Evolutionary conservation across 805 yeast species (phyloP), one percentile per base, ranked within the genome.

Genomic region (Hanseniaspora hatyaiensis): DNA sequence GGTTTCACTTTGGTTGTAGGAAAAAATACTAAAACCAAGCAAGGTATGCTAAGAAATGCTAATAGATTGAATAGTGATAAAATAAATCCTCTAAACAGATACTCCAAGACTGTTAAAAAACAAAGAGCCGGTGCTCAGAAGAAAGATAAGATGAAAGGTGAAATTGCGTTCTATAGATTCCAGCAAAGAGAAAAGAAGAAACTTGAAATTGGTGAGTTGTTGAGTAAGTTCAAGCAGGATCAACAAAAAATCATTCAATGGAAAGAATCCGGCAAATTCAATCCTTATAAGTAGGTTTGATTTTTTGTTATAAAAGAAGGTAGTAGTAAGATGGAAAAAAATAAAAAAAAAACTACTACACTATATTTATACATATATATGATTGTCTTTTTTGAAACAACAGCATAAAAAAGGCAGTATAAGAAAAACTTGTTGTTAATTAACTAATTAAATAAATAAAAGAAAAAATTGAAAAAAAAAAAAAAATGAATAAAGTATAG

Each of bases 161-260:
- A 88, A 69, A 72, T 74, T 54, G 97, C 94, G 65, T 92, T 92
- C 70, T 92, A 92, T 70, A 73, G 95, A 57, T 92, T 88, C 76
- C 99, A 92, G 68, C 75, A 92, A 55, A 79, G 99, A 65, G 95
- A 92, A 62, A 75, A 77, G 59, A 89, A 88, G 73, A 92, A 92
- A 70, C 76, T 73, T 53, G 95, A 89, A 64, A 86, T 92, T 84
- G 84, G 85, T 60, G 87, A 84, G 47, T 69, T 92, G 59, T 70
- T 92, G 59, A 69, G 65, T 50, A 85, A 87, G 61, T 92, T 88
- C 67, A 86, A 84, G 62, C 78, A 78, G 52, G 99, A 92, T 64
- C 96, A 92, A 67, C 89, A 80, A 56, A 79, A 79, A 62, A 83
- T 92, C 46, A 75, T 74, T 55, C 65, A 72, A 52, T 78, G 92